Evolutionary conservation across 305 asterid species (phyloP).

Genomic region (Solanum hybrid): DNA sequence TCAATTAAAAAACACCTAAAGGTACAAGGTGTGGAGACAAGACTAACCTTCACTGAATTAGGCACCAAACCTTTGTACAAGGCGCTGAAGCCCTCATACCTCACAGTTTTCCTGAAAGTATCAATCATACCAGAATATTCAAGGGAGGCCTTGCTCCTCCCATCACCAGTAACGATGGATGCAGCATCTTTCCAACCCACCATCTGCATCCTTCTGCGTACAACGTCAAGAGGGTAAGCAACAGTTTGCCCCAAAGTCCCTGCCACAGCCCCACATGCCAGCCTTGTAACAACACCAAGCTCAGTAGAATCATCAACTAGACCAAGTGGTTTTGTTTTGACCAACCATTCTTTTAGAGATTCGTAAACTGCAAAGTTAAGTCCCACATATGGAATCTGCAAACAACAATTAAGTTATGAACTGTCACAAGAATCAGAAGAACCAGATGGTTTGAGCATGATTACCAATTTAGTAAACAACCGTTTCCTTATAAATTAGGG

Average conservation of each 20-base stretch:
- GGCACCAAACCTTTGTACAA: constrained; percentile 91
- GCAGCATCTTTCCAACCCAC: constrained; percentile 89
- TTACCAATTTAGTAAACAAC: not conserved
- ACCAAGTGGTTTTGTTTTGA: constrained; percentile 49
- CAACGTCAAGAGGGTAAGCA: constrained; percentile 91
- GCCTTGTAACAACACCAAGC: constrained; percentile 71
- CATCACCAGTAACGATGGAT: constrained; percentile 68
- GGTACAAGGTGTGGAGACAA: not conserved
- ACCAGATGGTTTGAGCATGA: not conserved
- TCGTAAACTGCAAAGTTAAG: constrained; percentile 91
- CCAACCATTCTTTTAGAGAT: constrained; percentile 81
- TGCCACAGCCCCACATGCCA: constrained; percentile 89
- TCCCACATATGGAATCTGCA: constrained; percentile 91
- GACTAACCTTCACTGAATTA: constrained; percentile 84
- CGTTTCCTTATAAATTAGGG: not conserved
- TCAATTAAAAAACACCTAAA: not conserved
- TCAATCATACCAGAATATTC: constrained; percentile 84
- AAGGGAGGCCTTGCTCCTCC: constrained; percentile 52
- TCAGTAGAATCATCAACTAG: constrained; percentile 59
- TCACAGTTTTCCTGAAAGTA: constrained; percentile 82
- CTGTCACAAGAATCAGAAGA: constrained; percentile 5
- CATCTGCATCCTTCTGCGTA: constrained; percentile 97
- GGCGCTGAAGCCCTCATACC: constrained; percentile 76
- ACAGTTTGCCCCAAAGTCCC: constrained; percentile 95
- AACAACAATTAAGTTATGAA: constrained; percentile 9